Evolutionary conservation across 2,329 filamentous ascomycete species (phyloP).

Genomic region (Apiospora rasikravindrae): DNA sequence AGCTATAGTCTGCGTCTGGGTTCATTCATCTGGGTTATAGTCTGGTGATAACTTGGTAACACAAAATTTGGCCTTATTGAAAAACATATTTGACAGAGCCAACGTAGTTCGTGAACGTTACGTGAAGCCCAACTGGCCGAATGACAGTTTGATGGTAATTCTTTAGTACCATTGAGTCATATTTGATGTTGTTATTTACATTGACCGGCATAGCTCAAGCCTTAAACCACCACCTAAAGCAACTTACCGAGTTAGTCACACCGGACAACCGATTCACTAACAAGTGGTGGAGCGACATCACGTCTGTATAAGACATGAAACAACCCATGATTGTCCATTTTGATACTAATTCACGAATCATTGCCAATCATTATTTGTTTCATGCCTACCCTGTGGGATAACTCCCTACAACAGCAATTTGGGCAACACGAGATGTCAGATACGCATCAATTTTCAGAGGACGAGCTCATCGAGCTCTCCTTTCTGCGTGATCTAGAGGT

Average conservation of each 20-base stretch:
- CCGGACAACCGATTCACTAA: background rate
- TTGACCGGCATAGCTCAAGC: background rate
- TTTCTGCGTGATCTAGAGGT: conserved; percentile 37
- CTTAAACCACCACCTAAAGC: background rate
- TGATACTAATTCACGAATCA: no score
- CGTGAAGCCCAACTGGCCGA: no score
- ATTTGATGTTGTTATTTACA: background rate
- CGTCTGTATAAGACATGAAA: background rate
- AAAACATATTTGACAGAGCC: no score
- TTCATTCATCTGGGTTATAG: no score
- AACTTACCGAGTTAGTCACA: background rate
- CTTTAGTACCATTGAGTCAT: background rate
- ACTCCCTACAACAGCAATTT: no score
- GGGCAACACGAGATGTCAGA: background rate
- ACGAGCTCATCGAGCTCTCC: conserved; percentile 35
- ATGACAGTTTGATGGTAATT: no score
- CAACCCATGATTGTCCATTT: background rate
- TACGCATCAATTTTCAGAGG: conserved; percentile 23
- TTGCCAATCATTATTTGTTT: no score
- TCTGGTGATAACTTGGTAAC: no score
- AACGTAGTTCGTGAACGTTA: no score
- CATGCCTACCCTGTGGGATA: no score
- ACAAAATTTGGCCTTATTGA: no score
- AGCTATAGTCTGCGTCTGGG: background rate
- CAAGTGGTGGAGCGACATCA: background rate